phyloP scores from a whole-genome alignment of 352 stramenopile species.

The Phytophthora agathidicida region DNA sequence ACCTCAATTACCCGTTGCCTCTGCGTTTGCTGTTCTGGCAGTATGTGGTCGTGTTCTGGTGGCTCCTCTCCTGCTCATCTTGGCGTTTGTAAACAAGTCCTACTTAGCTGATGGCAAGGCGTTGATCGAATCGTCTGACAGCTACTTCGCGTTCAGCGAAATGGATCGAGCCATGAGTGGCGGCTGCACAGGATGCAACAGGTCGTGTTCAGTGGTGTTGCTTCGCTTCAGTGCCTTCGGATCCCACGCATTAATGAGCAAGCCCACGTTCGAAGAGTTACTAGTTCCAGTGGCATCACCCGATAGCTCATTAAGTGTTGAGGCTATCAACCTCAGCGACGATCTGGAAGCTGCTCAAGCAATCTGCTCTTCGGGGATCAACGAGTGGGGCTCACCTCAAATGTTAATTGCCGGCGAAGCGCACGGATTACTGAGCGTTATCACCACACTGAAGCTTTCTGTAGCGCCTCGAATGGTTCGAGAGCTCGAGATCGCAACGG shows the following conservation, averaged over 20 bases:
- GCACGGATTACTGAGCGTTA: not conserved
- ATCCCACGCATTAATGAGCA: conserved; percentile 3
- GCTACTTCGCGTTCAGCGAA: conserved; percentile 16
- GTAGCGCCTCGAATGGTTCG: conserved; percentile 1
- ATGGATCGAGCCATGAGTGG: conserved; percentile 16
- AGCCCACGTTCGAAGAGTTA: conserved; percentile 12
- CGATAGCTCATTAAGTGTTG: conserved; percentile 1
- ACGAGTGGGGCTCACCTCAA: conserved; percentile 9
- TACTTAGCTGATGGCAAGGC: conserved; percentile 9
- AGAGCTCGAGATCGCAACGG: not conserved
- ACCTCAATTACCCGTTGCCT: not conserved
- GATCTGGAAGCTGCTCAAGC: not conserved
- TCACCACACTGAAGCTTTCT: not conserved
- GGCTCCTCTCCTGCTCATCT: conserved; percentile 5
- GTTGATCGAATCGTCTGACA: conserved; percentile 12
- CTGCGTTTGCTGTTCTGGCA: conserved; percentile 1
- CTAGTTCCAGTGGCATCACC: not conserved
- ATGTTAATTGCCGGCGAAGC: conserved; percentile 1
- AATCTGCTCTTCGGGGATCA: conserved; percentile 2
- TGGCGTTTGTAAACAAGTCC: conserved; percentile 1
- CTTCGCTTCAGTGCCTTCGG: conserved; percentile 10
- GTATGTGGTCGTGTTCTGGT: conserved; percentile 9
- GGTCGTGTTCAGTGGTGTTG: conserved; percentile 1
- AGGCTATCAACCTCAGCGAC: conserved; percentile 3
- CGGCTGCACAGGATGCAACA: conserved; percentile 9